Evolutionary conservation across 441 rosid species (phyloP).

Genomic region (Brassica balearica): DNA sequence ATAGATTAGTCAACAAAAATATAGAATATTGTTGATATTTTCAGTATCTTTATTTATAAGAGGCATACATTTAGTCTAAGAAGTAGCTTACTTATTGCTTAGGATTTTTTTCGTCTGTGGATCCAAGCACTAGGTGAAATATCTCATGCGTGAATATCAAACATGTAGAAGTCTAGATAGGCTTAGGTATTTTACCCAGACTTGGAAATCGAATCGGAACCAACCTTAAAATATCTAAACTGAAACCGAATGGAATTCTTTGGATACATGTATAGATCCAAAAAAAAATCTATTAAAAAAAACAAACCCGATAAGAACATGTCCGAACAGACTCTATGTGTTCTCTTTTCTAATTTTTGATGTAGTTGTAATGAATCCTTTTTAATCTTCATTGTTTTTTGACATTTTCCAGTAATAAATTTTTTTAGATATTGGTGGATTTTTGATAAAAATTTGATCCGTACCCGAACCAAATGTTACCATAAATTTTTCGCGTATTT

Average conservation of each 20-base stretch:
- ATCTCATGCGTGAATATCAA: not conserved
- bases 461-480: not conserved
- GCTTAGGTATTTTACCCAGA: not conserved
- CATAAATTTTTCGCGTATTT: too few species aligned
- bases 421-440: not conserved
- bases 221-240: not conserved
- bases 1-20: not conserved
- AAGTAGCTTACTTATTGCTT: not conserved
- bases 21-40: not conserved
- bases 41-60: not conserved
- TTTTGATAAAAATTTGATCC: not conserved
- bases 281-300: not conserved
- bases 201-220: not conserved
- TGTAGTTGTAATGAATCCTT: not conserved
- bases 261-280: not conserved
- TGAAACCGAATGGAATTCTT: not conserved
- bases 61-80: not conserved
- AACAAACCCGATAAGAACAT: not conserved
- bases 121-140: not conserved
- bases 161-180: not conserved
- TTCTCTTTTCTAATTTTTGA: not conserved
- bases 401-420: not conserved
- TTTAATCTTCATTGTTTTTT: not conserved
- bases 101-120: not conserved
- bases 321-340: not conserved